Base-by-base conservation (phyloP, 441 rosid species). In the Adansonia gregorii region DNA sequence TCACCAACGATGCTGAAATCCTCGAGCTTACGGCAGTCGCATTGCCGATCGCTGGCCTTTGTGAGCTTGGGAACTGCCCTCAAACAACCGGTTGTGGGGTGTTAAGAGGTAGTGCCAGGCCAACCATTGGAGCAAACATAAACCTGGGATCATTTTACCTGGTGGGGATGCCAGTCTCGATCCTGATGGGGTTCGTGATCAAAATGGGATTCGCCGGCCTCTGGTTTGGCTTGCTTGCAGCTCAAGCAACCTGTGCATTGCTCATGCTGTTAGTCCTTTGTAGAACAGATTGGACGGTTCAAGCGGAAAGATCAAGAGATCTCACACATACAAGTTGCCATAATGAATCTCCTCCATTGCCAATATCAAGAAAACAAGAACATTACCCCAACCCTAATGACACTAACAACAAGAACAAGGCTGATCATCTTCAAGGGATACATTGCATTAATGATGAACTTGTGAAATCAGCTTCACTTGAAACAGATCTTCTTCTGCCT, bases 31-130 rank as follows among this genome's bases (percentile, higher is more conserved):
- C 99, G 0, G 85, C 97, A 2, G 55, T 89, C 0, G 98, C 97
- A 79, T 87, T 95, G 82, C 99, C 99, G 0, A 95, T 95, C 35
- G 91, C 75, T 0, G 99, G 99, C 70, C 82, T 94, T 9, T 95
- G 99, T 72, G 99, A 95, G 87, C 90, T 95, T 0, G 98, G 99
- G 35, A 95, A 95, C 68, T 94, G 98, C 78, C 99, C 99, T 1
- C 99, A 95, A 72, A 95, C 99, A 1, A 89, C 98, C 0, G 97
- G 99, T 0, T 95, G 98, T 59, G 98, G 99, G 1, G 97, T 89
- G 14, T 73, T 95, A 19, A 86, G 99, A 75, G 99, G 97, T 8
- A 88, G 90, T 69, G 99, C 98, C 5, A 83, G 99, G 85, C 97
- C 98, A 19, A 85, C 89, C 52, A 83, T 86, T 14, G 98, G 97